Conservation (phyloP, 495 filamentous ascomycete species). For the Pyrenopolyporus hunteri region DNA sequence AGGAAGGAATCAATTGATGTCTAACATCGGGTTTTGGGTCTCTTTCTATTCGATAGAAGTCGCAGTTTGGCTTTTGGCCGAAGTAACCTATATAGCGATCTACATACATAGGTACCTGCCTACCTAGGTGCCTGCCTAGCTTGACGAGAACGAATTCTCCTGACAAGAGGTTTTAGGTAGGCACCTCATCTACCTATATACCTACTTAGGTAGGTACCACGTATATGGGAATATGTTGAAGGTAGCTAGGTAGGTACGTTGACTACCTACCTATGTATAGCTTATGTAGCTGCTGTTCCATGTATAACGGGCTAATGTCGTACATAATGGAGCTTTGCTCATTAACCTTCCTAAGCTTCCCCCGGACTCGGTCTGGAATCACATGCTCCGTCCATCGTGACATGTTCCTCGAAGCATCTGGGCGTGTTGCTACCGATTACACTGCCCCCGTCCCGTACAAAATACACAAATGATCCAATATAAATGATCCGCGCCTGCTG, state of each 20-base stretch:
- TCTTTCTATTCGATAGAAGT: background rate
- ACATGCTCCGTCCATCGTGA: conserved; percentile 37
- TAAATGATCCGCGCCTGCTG: too few species aligned
- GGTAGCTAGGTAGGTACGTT: too few species aligned
- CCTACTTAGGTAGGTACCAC: background rate
- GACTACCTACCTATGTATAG: too few species aligned
- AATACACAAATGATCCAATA: too few species aligned
- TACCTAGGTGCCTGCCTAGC: background rate
- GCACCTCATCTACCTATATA: background rate
- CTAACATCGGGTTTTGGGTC: too few species aligned
- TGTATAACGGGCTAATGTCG: too few species aligned
- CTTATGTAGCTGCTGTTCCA: too few species aligned
- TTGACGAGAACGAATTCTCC: background rate
- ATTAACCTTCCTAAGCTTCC: background rate
- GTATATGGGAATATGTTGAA: too few species aligned
- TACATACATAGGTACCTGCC: background rate
- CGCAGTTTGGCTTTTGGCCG: background rate
- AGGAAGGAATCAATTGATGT: background rate
- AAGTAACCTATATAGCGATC: background rate
- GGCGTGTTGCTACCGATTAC: too few species aligned
- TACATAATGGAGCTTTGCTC: too few species aligned
- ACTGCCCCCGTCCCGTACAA: too few species aligned
- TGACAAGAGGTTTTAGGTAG: too few species aligned
- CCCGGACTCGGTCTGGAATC: conserved; percentile 10
- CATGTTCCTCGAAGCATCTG: background rate